Percentiles rank a stretch among this genome's conserved stretches.
These are phyloP conservation scores for Saitozyma sp. DNA, from an alignment of 768 basidiomycete species.

Conservation along the genomic window DNA sequence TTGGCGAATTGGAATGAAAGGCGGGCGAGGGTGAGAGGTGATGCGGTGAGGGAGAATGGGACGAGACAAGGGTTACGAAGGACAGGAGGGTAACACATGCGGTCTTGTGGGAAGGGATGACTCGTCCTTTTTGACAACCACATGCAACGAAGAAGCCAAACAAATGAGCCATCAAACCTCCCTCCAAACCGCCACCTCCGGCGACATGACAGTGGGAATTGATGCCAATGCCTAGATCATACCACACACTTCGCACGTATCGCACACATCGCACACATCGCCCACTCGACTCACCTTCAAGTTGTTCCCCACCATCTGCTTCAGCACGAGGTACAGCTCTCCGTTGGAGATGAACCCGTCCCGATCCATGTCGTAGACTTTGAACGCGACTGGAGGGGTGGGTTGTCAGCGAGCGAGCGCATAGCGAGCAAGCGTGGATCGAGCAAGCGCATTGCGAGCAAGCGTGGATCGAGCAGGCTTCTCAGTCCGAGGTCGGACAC, in stretches of 20 bases:
- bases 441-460: not conserved
- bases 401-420: constrained; percentile 1
- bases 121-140: not conserved
- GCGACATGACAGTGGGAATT: no score
- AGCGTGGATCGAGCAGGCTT: not conserved
- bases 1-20: no score
- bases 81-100: not conserved
- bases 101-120: not conserved
- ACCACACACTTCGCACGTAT: not conserved
- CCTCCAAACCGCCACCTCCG: no score
- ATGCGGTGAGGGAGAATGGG: no score
- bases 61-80: not conserved
- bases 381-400: constrained; percentile 82
- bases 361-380: constrained; percentile 97
- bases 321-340: constrained; percentile 94
- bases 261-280: no score
- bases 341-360: constrained; percentile 98
- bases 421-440: not conserved
- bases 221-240: no score
- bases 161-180: no score
- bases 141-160: not conserved
- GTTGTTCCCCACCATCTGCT: constrained; percentile 99
- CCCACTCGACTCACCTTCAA: constrained; percentile 68
- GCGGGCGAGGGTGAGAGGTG: no score
- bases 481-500: no score